Evolutionary conservation across 2,329 filamentous ascomycete species (phyloP).

Genomic region (Pseudogymnoascus sp.): DNA sequence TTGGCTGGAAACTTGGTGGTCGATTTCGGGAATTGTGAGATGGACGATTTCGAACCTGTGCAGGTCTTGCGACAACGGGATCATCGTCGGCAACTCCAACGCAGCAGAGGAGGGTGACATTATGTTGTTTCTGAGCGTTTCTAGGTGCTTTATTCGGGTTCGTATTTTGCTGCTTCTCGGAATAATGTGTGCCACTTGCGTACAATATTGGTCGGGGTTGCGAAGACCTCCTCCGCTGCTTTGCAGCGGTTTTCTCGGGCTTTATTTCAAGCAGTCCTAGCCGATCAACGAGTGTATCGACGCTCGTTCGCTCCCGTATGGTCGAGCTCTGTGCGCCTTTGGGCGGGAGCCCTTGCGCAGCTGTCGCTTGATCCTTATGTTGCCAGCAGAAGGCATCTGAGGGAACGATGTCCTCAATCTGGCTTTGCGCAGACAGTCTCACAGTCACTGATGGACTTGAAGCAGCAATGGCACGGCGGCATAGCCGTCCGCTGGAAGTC

Average conservation of each 20-base stretch:
- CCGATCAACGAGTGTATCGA: conserved; percentile 78
- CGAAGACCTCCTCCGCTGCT: conserved; percentile 20
- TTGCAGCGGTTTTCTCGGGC: conserved; percentile 19
- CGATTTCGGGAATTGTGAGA: background rate
- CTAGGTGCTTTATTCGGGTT: conserved; percentile 6
- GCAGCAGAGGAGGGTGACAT: conserved; percentile 22
- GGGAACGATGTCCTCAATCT: conserved; percentile 12
- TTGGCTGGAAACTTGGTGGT: conserved; percentile 12
- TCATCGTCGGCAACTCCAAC: conserved; percentile 22
- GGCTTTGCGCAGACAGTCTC: conserved; percentile 21
- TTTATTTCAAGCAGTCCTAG: conserved; percentile 63
- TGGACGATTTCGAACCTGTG: background rate
- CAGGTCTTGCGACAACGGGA: background rate
- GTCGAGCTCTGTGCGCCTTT: conserved; percentile 38
- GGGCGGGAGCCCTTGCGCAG: conserved; percentile 39
- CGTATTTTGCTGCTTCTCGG: conserved; percentile 19
- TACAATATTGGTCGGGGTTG: conserved; percentile 10
- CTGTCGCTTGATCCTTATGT: conserved; percentile 74
- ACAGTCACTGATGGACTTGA: conserved; percentile 24
- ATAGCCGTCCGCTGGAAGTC: conserved; percentile 73
- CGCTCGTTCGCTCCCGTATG: conserved; percentile 60
- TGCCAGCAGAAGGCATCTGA: conserved; percentile 71
- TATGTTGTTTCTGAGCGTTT: background rate
- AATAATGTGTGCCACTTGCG: conserved; percentile 18
- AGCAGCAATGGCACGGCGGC: conserved; percentile 59